Evolutionary conservation across 768 basidiomycete genomes (phyloP).

Genomic region (Xerocomus brunneocitrinus): DNA sequence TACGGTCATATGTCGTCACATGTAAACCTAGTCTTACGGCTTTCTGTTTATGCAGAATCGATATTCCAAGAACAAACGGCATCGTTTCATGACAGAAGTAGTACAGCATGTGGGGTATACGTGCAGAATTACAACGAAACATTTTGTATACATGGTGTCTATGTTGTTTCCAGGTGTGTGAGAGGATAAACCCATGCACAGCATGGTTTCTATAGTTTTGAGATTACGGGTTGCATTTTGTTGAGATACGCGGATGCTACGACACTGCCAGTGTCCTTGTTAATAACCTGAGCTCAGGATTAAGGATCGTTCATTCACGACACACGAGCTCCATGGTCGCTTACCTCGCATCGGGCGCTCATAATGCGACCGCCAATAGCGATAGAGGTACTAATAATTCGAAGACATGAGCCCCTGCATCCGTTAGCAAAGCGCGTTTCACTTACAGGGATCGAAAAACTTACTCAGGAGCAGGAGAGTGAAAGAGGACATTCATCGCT

Average conservation of each 20-base stretch:
- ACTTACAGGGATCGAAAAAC: conserved; percentile 20
- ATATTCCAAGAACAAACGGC: conserved; percentile 1
- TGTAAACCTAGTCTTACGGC: not conserved
- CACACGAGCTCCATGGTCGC: conserved; percentile 12
- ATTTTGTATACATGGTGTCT: conserved; percentile 25
- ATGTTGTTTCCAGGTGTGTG: conserved; percentile 12
- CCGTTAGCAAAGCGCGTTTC: conserved; percentile 2
- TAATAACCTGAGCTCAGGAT: conserved; percentile 42
- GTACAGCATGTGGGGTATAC: conserved; percentile 24
- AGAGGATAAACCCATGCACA: not conserved
- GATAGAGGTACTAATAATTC: conserved; percentile 59
- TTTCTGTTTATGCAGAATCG: not conserved
- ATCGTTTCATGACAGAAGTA: conserved; percentile 8
- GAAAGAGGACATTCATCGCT: conserved; percentile 64
- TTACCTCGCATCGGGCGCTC: conserved; percentile 67
- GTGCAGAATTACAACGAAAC: conserved; percentile 11
- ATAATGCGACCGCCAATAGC: conserved; percentile 66
- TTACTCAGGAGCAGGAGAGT: conserved; percentile 61
- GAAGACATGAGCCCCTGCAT: conserved; percentile 54
- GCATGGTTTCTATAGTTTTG: conserved; percentile 40
- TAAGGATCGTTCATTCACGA: conserved; percentile 1
- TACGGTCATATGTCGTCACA: not conserved
- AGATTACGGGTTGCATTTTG: conserved; percentile 63
- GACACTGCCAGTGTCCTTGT: conserved; percentile 53
- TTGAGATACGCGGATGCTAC: conserved; percentile 65